Evolutionary conservation across 148 eudicot species (phyloP).

Genomic region (Selenicereus undatus): DNA sequence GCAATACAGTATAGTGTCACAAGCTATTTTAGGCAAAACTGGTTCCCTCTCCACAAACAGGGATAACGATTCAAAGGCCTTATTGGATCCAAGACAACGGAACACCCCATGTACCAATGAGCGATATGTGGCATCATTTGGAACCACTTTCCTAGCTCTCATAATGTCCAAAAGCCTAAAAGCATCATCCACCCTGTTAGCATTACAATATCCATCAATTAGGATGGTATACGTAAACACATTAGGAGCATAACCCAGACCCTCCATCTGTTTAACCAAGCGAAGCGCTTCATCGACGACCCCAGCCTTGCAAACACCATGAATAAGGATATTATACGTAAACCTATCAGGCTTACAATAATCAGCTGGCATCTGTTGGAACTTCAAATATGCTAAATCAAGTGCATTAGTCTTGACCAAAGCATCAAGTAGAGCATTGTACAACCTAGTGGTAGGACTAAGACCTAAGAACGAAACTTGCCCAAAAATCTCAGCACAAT

Average conservation of each 20-base stretch:
- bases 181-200: constrained; percentile 68
- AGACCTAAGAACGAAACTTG: constrained; percentile 80
- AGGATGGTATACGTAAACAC: constrained; percentile 85
- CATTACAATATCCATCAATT: constrained; percentile 84
- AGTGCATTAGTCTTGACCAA: constrained; percentile 85
- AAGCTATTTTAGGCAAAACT: constrained; percentile 53
- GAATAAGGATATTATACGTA: constrained; percentile 85
- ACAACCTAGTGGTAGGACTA: constrained; percentile 73
- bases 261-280: constrained; percentile 79
- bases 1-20: constrained; percentile 53
- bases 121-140: constrained; percentile 88
- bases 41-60: constrained; percentile 53
- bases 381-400: constrained; percentile 86
- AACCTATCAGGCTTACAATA: constrained; percentile 80
- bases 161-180: constrained; percentile 62
- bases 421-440: constrained; percentile 93
- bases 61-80: constrained; percentile 57
- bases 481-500: constrained; percentile 75
- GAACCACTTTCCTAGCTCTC: constrained; percentile 59
- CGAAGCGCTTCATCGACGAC: constrained; percentile 89
- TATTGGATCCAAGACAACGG: constrained; percentile 41
- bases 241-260: constrained; percentile 58
- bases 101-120: constrained; percentile 89
- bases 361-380: constrained; percentile 90
- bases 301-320: constrained; percentile 94